Base-by-base conservation (phyloP, 805 yeast species). In the Myxozyma udenii region DNA sequence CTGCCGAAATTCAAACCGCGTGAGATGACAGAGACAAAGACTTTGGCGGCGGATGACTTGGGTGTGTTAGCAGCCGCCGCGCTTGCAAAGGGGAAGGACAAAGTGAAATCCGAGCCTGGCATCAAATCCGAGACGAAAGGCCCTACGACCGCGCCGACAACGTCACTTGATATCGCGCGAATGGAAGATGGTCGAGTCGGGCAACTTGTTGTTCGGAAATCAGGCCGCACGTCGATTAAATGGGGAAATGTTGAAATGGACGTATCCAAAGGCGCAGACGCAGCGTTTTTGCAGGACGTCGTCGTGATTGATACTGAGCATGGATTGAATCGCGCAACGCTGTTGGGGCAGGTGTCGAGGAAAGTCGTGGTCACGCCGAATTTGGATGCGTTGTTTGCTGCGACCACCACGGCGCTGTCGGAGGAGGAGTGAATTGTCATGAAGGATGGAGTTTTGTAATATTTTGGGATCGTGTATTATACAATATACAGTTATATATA, bases 221-320 rank as follows among this genome's bases (percentile, higher is more conserved):
- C 96, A 1, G 98, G 98, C 2, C 86, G 79, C 64, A 67, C 88
- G 19, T 76, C 95, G 2, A 77, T 90, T 67, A 77, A 80, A 53
- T 71, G 91, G 35, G 96, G 95, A 12, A 78, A 80, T 46, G 78
- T 80, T 5, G 74, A 78, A 2, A 77, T 83, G 75, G 87, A 84
- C 50, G 81, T 89, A 21, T 73, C 81, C 3, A 76, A 78, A 62
- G 96, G 96, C 14, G 80, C 87, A 2, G 76, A 81, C 11, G 67
- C 85, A 4, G 74, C 78, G 3, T 83, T 88, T 56, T 69, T 85
- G 24, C 96, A 91, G 66, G 91, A 87, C 52, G 73, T 87, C 7
- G 79, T 84, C 1, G 69, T 78, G 18, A 58, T 83, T n/a, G 78
- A 81, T 41, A 68, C 68, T 12, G 74, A 71, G 3, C 69, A 73